These are phyloP conservation scores for Citrullus colocynthis DNA, from an alignment of 306 rosid species.

Conservation along the genomic window DNA sequence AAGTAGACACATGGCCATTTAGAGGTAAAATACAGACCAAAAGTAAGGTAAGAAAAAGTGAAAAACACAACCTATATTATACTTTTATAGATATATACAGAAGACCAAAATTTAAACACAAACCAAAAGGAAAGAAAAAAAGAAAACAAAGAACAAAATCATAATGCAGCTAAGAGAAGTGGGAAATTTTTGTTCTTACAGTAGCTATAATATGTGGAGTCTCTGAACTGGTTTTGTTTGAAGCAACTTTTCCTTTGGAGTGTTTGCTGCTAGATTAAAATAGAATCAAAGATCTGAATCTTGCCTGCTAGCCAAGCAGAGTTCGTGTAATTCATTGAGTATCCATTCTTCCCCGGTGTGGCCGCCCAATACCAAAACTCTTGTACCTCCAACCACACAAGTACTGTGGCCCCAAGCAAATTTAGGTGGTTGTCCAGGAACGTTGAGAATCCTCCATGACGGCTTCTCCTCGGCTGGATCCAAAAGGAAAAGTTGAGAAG, in stretches of 20 bases:
- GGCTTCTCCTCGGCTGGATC: constrained; percentile 98
- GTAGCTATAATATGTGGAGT: neutral
- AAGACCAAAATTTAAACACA: constrained; percentile 1
- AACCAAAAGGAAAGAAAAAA: neutral
- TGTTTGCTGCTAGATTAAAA: neutral
- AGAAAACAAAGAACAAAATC: neutral
- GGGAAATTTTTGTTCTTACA: neutral
- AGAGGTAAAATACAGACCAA: neutral
- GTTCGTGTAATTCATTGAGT: constrained; percentile 85
- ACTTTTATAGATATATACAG: neutral
- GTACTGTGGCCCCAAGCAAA: constrained; percentile 99
- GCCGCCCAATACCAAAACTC: constrained; percentile 92
- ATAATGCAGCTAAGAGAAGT: neutral
- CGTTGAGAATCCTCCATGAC: constrained; percentile 87
- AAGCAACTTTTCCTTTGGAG: constrained; percentile 1
- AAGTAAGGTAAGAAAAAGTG: neutral
- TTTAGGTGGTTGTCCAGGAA: constrained; percentile 90
- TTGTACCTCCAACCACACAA: constrained; percentile 90
- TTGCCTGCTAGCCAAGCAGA: constrained; percentile 83
- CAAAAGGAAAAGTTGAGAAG: constrained; percentile 89
- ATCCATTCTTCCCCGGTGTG: constrained; percentile 97
- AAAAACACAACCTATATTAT: neutral
- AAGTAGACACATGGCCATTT: neutral
- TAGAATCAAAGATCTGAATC: constrained; percentile 41
- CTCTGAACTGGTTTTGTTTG: neutral